Evolutionary conservation across 2,329 filamentous ascomycete genomes (phyloP).

Genomic region (Periconia macrospinosa): DNA sequence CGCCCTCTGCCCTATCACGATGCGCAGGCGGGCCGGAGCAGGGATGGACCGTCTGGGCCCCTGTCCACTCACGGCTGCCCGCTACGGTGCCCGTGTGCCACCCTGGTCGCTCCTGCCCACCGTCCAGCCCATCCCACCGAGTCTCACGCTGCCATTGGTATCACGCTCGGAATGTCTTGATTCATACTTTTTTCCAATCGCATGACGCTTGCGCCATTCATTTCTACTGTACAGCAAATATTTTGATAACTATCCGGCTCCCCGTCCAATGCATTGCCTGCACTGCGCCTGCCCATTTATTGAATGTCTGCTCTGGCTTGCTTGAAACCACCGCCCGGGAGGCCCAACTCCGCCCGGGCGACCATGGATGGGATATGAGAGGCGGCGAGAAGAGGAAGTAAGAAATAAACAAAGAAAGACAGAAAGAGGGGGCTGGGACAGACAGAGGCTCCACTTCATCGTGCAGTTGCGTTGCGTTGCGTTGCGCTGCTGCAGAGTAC

Average conservation of each 20-base stretch:
- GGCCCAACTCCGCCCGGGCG: constrained; percentile 1
- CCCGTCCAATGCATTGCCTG: background rate
- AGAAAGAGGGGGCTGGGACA: too few species aligned
- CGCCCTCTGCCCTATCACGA: constrained; percentile 18
- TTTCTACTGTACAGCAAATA: too few species aligned
- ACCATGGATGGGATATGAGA: too few species aligned
- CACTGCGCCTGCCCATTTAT: background rate
- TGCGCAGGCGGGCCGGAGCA: constrained; percentile 29
- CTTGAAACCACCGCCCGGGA: background rate
- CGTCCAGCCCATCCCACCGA: too few species aligned
- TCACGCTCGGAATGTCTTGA: background rate
- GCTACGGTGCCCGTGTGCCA: too few species aligned
- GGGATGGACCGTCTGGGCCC: constrained; percentile 5
- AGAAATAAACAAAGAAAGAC: too few species aligned
- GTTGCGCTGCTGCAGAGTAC: background rate
- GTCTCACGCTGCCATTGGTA: too few species aligned
- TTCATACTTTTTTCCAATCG: background rate
- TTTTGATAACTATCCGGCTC: too few species aligned
- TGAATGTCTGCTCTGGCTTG: background rate
- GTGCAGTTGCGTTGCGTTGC: background rate
- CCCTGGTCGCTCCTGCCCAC: too few species aligned
- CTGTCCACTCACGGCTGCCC: background rate
- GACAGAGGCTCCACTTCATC: too few species aligned
- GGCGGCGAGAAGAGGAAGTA: too few species aligned
- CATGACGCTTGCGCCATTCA: constrained; percentile 20